Base-by-base conservation (phyloP, 139 green algal genomes). In the Picochlorum sp. region DNA sequence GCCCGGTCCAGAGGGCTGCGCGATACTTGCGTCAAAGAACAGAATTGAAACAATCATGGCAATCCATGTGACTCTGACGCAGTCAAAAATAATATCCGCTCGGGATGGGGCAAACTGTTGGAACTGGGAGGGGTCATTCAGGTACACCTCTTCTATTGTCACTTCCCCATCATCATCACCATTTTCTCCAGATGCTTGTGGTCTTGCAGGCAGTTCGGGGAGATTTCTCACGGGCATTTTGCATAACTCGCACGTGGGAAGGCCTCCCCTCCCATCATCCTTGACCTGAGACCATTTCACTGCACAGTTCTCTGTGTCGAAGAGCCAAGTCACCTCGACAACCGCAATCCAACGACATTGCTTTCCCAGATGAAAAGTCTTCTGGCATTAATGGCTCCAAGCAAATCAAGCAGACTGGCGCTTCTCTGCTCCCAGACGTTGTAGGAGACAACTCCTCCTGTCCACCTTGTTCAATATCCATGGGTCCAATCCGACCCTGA, bases 241-340 rank as follows among this genome's bases (percentile, higher is more conserved):
- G 81, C 84, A 89, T 64, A 89, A 70, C 63, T 86, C 80, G 62
- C 82, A 88, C 11, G 79, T 49, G n/a, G 68, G 45, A 52, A 79
- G 63, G 24, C 80, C 80, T 24, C 58, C 37, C 3, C 21, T 67
- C 45, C 61, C 67, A 62, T 75, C 68, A 16, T 64, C 77, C 77
- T 87, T 84, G 24, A 94, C 85, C 47, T 82, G 72, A 49, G 77
- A 76, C 88, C 88, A 95, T 65, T 94, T 91, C 16, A 87, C 74
- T 2, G 86, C 88, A 56, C 88, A 95, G 6, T 65, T n/a, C 68
- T 4, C 71, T 63, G 72, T 95, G 88, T 28, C 88, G 67, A 69
- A 95, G 45, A 9, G 87, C 84, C 13, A 91, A 65, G 26, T 95
- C 88, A 0, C 88, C 88, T 23, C 81, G 81, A 57, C 88, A 95